These are phyloP conservation scores for Trichoderma brevicompactum DNA, from an alignment of 2,329 filamentous ascomycete genomes.

Conservation along the genomic window DNA sequence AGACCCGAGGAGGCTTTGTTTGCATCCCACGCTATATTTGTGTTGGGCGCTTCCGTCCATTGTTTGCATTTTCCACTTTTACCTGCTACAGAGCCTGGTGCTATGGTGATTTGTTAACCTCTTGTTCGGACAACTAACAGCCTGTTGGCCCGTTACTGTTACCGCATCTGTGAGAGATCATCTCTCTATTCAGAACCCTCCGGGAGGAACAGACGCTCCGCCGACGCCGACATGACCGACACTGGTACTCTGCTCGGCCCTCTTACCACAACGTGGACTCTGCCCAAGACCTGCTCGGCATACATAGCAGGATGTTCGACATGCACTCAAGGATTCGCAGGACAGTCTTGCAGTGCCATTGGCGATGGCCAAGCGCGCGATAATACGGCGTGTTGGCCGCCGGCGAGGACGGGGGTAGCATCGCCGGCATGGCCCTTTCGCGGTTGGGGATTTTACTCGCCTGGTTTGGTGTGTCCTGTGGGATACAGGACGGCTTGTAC, in stretches of 20 bases:
- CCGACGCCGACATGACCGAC: constrained; percentile 25
- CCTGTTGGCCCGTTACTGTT: not conserved
- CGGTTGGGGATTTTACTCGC: constrained; percentile 46
- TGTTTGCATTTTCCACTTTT: constrained; percentile 6
- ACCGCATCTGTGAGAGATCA: not conserved
- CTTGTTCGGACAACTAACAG: not conserved
- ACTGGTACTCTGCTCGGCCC: constrained; percentile 34
- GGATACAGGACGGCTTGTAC: constrained; percentile 42
- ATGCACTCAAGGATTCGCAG: constrained; percentile 36
- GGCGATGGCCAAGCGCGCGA: constrained; percentile 32
- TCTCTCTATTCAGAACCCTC: constrained; percentile 11
- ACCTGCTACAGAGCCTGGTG: not conserved
- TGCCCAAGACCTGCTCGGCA: constrained; percentile 33
- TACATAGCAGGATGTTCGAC: constrained; percentile 32
- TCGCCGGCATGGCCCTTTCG: constrained; percentile 32
- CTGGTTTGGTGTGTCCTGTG: constrained; percentile 40
- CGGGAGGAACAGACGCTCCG: not conserved
- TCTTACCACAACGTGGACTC: constrained; percentile 35
- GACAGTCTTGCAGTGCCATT: constrained; percentile 34
- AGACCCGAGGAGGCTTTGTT: not conserved
- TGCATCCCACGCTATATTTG: constrained; percentile 10
- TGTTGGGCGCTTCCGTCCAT: constrained; percentile 3
- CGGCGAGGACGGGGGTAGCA: constrained; percentile 28
- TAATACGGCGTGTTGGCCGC: constrained; percentile 40
- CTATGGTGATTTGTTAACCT: constrained; percentile 6